A percentile compares a stretch with the other conserved stretches of the same genome.
phyloP scores from a whole-genome alignment of 225 moss, liverwort and hornwort genomes.

The Physcomitrellopsis africana region DNA sequence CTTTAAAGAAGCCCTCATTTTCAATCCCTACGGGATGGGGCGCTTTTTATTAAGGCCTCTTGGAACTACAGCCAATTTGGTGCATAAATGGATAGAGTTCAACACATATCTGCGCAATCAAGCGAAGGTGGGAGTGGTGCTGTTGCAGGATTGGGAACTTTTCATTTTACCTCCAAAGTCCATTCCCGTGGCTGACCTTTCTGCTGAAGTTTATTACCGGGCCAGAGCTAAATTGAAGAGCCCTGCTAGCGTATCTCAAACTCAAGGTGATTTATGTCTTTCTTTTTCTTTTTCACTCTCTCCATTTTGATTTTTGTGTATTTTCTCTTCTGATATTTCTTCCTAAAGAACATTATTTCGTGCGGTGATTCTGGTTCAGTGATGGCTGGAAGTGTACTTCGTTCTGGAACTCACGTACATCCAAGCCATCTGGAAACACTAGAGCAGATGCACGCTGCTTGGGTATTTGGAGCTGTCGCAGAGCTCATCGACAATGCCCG shows the following conservation, averaged over 20 bases:
- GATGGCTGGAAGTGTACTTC: constrained; percentile 13
- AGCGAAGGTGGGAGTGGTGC: constrained; percentile 48
- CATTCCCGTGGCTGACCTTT: neutral
- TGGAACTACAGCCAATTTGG: neutral
- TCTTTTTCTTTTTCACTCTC: neutral
- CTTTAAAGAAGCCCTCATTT: constrained; percentile 24
- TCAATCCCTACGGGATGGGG: neutral
- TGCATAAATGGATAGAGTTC: constrained; percentile 55
- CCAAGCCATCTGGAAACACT: constrained; percentile 80
- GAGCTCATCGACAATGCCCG: constrained; percentile 90
- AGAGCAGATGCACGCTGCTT: constrained; percentile 80
- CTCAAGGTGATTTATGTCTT: constrained; percentile 23
- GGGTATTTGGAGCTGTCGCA: constrained; percentile 88
- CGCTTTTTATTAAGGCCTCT: neutral
- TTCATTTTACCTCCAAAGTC: constrained; percentile 30
- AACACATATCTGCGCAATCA: constrained; percentile 34
- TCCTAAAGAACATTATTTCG: too few species aligned
- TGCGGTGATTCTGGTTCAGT: constrained; percentile 23
- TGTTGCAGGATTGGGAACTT: constrained; percentile 30
- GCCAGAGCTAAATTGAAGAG: neutral
- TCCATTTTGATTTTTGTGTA: too few species aligned
- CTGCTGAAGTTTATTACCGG: constrained; percentile 22
- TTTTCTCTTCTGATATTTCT: neutral
- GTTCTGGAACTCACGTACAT: constrained; percentile 64
- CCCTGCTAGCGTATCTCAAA: neutral